Evolutionary conservation across 75 land plant species (phyloP).

Genomic region (Larix kaempferi): DNA sequence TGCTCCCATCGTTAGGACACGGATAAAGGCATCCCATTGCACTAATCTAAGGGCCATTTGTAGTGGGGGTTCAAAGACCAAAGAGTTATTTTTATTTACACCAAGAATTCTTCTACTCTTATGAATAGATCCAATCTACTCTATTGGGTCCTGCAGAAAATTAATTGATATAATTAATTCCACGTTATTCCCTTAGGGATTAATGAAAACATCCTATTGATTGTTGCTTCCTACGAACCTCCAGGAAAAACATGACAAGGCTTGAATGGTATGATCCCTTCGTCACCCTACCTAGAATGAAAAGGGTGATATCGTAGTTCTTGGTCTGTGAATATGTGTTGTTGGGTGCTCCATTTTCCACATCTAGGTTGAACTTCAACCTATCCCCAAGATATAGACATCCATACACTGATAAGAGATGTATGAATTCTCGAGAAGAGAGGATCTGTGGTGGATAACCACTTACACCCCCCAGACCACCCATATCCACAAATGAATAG

Average conservation of each 20-base stretch:
- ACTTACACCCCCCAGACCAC: not conserved
- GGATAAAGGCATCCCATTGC: not conserved
- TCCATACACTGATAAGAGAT: constrained; percentile 24
- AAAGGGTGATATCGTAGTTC: constrained; percentile 7
- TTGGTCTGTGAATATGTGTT: constrained; percentile 16
- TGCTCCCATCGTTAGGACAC: not conserved
- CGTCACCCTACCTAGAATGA: not conserved
- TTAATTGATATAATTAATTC: too few species aligned
- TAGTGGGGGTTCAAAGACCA: not conserved
- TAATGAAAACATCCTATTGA: not conserved
- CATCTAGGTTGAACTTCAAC: not conserved
- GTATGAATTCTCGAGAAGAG: constrained; percentile 31
- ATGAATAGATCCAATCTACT: not conserved
- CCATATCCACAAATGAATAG: constrained; percentile 3
- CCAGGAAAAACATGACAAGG: not conserved
- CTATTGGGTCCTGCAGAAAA: too few species aligned
- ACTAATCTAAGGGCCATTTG: not conserved
- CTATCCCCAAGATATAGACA: constrained; percentile 14
- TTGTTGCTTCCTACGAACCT: not conserved
- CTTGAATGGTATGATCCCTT: not conserved
- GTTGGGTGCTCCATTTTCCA: constrained; percentile 13
- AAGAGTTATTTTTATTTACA: not conserved
- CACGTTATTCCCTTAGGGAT: not conserved
- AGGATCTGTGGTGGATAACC: constrained; percentile 13
- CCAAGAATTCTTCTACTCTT: not conserved